Evolutionary conservation across 2,329 filamentous ascomycete genomes (phyloP).

Genomic region (Pseudogymnoascus sp.): DNA sequence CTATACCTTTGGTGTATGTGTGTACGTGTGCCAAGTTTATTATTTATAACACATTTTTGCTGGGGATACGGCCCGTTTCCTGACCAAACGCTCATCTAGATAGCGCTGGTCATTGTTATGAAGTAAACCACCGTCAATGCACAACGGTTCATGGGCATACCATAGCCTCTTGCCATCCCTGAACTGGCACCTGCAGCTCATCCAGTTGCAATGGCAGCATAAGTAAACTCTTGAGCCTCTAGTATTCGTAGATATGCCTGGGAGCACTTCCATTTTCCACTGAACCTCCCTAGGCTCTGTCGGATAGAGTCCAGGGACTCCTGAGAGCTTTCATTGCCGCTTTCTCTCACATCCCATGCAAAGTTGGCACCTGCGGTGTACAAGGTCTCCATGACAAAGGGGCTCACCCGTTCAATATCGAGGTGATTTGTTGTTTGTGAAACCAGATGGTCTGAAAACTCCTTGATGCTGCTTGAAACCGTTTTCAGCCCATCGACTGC

Average conservation of each 20-base stretch:
- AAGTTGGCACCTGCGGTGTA: slow-evolving; percentile 32
- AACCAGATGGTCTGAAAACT: slow-evolving; percentile 25
- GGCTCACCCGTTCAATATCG: slow-evolving; percentile 27
- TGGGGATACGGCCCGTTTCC: not conserved
- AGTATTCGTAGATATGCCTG: slow-evolving; percentile 32
- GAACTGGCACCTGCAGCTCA: not conserved
- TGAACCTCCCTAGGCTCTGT: slow-evolving; percentile 25
- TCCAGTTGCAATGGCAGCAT: slow-evolving; percentile 16
- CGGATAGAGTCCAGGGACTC: slow-evolving; percentile 27
- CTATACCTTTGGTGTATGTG: not conserved
- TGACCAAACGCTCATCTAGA: not conserved
- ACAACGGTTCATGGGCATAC: not conserved
- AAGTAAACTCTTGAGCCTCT: slow-evolving; percentile 30
- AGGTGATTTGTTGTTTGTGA: slow-evolving; percentile 17
- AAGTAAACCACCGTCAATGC: not conserved
- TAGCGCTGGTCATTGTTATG: no score
- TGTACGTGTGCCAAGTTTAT: not conserved
- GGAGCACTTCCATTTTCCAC: slow-evolving; percentile 31
- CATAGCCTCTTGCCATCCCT: not conserved
- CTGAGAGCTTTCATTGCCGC: slow-evolving; percentile 27
- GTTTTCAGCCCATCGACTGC: slow-evolving; percentile 29
- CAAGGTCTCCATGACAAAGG: slow-evolving; percentile 32
- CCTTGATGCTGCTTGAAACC: slow-evolving; percentile 25
- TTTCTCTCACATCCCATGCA: slow-evolving; percentile 33
- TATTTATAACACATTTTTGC: not conserved